These are phyloP conservation scores for Fusarium pseudonygamai DNA, from an alignment of 2,329 filamentous ascomycete genomes.

Conservation along the genomic window DNA sequence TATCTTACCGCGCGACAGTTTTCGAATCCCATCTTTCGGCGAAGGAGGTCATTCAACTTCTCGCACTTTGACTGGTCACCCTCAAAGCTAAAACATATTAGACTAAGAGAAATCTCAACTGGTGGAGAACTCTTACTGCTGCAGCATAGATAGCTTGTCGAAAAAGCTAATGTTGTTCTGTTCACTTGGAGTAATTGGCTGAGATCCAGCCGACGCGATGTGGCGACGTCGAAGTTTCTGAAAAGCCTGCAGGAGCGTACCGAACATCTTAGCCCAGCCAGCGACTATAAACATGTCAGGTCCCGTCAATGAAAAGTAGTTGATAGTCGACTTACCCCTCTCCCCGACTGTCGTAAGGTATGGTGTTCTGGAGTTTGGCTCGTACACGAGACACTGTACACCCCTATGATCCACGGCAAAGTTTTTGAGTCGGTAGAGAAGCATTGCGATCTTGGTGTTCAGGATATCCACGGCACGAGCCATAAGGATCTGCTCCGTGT, in stretches of 20 bases:
- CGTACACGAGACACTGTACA: neutral
- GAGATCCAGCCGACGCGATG: neutral
- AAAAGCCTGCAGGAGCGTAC: rapidly evolving
- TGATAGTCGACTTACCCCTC: neutral
- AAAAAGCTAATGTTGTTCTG: neutral
- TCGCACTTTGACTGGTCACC: neutral
- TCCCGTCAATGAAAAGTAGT: rapidly evolving
- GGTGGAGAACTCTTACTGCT: neutral
- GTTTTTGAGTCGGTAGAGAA: neutral
- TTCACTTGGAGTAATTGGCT: neutral
- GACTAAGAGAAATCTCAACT: rapidly evolving
- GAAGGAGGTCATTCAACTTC: neutral
- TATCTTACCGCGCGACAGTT: neutral
- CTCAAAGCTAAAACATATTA: neutral
- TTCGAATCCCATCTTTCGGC: neutral
- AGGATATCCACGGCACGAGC: neutral
- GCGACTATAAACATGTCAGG: neutral
- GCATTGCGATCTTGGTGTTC: neutral
- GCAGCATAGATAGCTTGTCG: neutral
- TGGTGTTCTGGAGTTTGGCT: neutral
- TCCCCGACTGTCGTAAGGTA: neutral
- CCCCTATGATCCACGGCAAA: neutral
- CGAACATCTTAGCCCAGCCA: neutral
- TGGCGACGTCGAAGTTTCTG: neutral
- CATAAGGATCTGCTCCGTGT: neutral